These are phyloP conservation scores for Boletus rex-veris DNA, from an alignment of 768 basidiomycete genomes.

Conservation along the genomic window DNA sequence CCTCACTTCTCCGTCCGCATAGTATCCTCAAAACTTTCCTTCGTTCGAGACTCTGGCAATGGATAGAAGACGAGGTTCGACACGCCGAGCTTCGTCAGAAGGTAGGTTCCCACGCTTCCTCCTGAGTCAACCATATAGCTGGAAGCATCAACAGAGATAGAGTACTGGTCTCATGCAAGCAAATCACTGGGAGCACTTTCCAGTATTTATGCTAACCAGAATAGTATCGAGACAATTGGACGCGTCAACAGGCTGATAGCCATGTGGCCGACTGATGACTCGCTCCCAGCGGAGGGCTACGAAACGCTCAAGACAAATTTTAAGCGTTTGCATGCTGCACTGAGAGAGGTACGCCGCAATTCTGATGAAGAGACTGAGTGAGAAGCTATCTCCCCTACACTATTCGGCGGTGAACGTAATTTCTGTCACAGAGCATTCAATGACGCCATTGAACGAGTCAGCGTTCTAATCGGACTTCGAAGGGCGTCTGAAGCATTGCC, in stretches of 20 bases:
- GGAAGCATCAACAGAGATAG: conserved; percentile 52
- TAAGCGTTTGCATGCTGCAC: conserved; percentile 56
- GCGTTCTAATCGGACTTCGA: conserved; percentile 67
- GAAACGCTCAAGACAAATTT: conserved; percentile 60
- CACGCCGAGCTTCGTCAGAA: conserved; percentile 73
- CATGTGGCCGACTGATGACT: conserved; percentile 71
- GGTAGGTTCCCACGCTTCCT: conserved; percentile 44
- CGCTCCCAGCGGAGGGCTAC: conserved; percentile 61
- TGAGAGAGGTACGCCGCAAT: conserved; percentile 57
- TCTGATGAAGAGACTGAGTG: conserved; percentile 67
- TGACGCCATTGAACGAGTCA: conserved; percentile 64
- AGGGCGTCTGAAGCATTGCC: conserved; percentile 60
- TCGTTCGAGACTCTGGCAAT: conserved; percentile 33
- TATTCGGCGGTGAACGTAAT: conserved; percentile 7
- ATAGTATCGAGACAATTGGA: conserved; percentile 56
- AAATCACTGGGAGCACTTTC: conserved; percentile 55
- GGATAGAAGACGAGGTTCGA: conserved; percentile 63
- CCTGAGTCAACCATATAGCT: conserved; percentile 7
- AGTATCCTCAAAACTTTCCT: background rate
- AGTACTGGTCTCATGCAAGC: conserved; percentile 71
- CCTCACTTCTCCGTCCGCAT: background rate
- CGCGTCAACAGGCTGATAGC: conserved; percentile 71
- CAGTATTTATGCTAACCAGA: conserved; percentile 47
- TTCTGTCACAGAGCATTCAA: conserved; percentile 56
- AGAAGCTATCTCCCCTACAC: conserved; percentile 15